Evolutionary conservation across 768 basidiomycete genomes (phyloP).

Genomic region (Solioccasus polychromus): DNA sequence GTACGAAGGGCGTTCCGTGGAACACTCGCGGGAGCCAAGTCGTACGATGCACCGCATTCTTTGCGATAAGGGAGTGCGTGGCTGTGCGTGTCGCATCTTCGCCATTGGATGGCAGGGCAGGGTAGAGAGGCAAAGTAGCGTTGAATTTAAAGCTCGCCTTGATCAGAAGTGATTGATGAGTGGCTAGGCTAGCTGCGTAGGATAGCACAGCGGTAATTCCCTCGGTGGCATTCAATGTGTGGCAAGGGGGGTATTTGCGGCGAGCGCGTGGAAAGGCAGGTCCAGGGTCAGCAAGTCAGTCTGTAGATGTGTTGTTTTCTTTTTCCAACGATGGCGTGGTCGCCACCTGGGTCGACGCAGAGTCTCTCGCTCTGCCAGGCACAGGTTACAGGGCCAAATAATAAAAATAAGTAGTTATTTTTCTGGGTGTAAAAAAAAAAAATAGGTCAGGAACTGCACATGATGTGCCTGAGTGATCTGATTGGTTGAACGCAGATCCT

Average conservation of each 20-base stretch:
- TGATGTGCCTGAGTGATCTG: conserved; percentile 37
- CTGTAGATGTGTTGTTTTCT: background rate
- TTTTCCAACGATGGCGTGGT: background rate
- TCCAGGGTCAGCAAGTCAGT: background rate
- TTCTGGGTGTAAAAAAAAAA: no score
- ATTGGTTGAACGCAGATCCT: conserved; percentile 35
- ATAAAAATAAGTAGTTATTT: no score
- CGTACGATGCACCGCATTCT: background rate
- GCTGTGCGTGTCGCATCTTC: conserved; percentile 11
- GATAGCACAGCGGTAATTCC: conserved; percentile 3
- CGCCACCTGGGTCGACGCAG: background rate
- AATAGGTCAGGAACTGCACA: conserved; percentile 26
- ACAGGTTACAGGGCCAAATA: conserved; percentile 16
- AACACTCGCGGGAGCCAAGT: conserved; percentile 27
- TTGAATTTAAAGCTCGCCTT: background rate
- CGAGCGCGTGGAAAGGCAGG: conserved; percentile 9
- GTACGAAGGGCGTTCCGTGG: background rate
- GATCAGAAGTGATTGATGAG: conserved; percentile 6
- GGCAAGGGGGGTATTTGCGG: conserved; percentile 15
- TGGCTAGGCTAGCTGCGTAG: background rate
- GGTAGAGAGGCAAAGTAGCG: no score
- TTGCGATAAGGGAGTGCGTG: conserved; percentile 20
- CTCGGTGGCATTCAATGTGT: conserved; percentile 18
- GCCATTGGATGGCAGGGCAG: no score
- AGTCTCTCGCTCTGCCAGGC: conserved; percentile 6